Evolutionary conservation across 169 alveolate species (phyloP).

Genomic region (Plasmodium gonderi): DNA sequence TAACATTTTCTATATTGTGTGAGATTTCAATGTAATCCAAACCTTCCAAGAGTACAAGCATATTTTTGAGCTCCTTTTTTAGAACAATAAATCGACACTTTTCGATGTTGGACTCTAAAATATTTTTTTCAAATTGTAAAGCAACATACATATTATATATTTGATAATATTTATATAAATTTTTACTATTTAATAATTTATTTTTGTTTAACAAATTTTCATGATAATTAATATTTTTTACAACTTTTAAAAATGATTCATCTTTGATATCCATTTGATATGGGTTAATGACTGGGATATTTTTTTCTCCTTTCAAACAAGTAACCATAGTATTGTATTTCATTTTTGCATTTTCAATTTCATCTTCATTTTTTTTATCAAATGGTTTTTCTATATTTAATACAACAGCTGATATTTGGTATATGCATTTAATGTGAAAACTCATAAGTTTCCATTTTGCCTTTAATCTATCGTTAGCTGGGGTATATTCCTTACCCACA

Average conservation of each 20-base stretch:
- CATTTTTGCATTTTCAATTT: slow-evolving; percentile 20
- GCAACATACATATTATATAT: slow-evolving; percentile 62
- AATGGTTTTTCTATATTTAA: slow-evolving; percentile 30
- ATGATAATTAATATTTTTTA: slow-evolving; percentile 43
- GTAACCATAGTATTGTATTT: slow-evolving; percentile 60
- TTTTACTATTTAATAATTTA: slow-evolving; percentile 43
- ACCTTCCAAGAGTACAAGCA: slow-evolving; percentile 45
- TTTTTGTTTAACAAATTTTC: slow-evolving; percentile 49
- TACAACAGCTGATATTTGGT: slow-evolving; percentile 65
- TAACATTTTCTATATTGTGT: not conserved
- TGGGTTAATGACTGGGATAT: slow-evolving; percentile 64
- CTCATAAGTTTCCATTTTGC: slow-evolving; percentile 62
- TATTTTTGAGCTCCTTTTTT: slow-evolving; percentile 65
- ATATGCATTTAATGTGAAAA: slow-evolving; percentile 31
- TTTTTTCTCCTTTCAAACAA: slow-evolving; percentile 58
- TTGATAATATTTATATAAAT: slow-evolving; percentile 44
- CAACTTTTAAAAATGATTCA: slow-evolving; percentile 11
- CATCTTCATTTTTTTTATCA: slow-evolving; percentile 38
- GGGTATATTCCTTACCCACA: not conserved
- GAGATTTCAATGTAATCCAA: slow-evolving; percentile 64
- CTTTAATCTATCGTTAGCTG: slow-evolving; percentile 39
- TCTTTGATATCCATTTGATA: slow-evolving; percentile 55
- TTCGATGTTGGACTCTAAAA: slow-evolving; percentile 36
- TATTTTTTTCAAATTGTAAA: slow-evolving; percentile 50
- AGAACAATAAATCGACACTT: slow-evolving; percentile 62